Evolutionary conservation across 2,329 filamentous ascomycete species (phyloP).

Genomic region (Botrytis fabae): DNA sequence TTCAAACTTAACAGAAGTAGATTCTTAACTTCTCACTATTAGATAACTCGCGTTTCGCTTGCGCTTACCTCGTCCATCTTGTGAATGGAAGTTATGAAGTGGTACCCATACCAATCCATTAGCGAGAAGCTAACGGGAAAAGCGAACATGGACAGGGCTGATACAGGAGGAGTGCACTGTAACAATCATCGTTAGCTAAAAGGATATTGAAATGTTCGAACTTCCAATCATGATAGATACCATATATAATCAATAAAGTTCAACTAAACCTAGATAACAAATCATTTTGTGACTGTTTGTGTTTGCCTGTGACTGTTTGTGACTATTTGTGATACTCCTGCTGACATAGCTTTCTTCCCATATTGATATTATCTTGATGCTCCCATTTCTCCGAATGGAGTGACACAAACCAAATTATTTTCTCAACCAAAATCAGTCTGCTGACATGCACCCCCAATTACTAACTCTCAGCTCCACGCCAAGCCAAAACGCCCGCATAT

Average conservation of each 20-base stretch:
- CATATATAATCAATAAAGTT: background rate
- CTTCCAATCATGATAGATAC: background rate
- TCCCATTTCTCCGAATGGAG: background rate
- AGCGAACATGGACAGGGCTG: no score
- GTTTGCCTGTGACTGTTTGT: background rate
- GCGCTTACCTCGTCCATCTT: background rate
- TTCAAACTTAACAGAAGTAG: background rate
- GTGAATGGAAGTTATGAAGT: background rate
- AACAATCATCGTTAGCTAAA: background rate
- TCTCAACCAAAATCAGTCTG: background rate
- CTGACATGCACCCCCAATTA: background rate
- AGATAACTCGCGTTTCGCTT: background rate
- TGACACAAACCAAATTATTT: background rate
- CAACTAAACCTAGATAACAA: background rate
- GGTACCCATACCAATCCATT: background rate
- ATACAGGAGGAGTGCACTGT: background rate
- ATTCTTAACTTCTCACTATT: background rate
- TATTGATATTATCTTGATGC: background rate
- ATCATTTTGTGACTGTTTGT: background rate
- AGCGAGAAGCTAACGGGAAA: background rate
- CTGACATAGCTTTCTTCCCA: background rate
- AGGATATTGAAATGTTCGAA: background rate
- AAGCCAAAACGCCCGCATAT: background rate
- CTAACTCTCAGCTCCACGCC: background rate
- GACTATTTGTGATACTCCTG: background rate